Conservation (phyloP, 2,329 filamentous ascomycete genomes). For the Mycosphaerella arachidis region DNA sequence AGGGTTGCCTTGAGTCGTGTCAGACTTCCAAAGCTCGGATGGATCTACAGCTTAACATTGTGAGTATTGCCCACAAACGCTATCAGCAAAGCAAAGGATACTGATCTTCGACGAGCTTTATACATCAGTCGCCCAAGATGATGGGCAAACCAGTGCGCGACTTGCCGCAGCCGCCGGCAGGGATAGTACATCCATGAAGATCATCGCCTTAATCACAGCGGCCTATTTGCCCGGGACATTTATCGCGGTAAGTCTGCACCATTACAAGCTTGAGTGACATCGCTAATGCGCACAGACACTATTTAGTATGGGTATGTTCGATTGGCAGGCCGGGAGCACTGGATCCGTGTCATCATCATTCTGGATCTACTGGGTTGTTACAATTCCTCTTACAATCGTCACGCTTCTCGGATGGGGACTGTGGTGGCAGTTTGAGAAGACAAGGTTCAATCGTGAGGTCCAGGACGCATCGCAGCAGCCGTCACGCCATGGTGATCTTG, state of each 20-base stretch:
- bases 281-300: conserved; percentile 4
- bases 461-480: conserved; percentile 3
- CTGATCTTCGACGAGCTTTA: conserved; percentile 10
- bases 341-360: conserved; percentile 24
- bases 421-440: conserved; percentile 17
- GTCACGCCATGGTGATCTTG: neutral
- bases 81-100: neutral
- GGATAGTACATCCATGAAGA: conserved; percentile 52
- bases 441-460: conserved; percentile 6
- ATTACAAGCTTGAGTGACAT: neutral
- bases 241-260: conserved; percentile 27
- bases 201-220: conserved; percentile 47
- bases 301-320: conserved; percentile 17
- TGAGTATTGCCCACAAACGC: neutral
- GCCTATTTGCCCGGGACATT: conserved; percentile 51
- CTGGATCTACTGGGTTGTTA: conserved; percentile 33
- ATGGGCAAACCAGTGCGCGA: conserved; percentile 14
- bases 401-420: conserved; percentile 13
- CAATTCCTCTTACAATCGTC: conserved; percentile 26
- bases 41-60: conserved; percentile 16
- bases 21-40: conserved; percentile 5
- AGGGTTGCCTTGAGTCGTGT: conserved; percentile 3
- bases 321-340: conserved; percentile 3
- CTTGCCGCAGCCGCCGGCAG: conserved; percentile 38
- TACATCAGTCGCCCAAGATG: conserved; percentile 19